phyloP scores from a whole-genome alignment of 179 eudicot species.

The Heliamphora pulchella region DNA sequence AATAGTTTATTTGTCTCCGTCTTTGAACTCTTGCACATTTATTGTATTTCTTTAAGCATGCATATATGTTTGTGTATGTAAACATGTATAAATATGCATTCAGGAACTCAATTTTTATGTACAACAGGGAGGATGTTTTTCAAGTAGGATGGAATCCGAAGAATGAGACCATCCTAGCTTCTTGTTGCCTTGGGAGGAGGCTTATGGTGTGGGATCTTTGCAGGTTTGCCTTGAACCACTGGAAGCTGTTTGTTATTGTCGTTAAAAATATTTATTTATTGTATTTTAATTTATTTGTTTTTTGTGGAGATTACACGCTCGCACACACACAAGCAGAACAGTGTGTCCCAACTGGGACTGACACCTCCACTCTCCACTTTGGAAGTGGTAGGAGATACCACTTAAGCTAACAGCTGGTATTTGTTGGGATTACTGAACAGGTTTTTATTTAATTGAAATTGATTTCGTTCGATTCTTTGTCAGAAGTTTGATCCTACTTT shows the following conservation, averaged over 20 bases:
- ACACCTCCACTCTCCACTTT: neutral
- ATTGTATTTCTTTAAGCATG: no score
- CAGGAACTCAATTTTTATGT: neutral
- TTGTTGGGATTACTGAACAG: neutral
- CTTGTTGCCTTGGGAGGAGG: slow-evolving; percentile 95
- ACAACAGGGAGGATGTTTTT: slow-evolving; percentile 76
- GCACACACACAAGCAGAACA: no score
- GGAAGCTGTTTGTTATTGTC: neutral
- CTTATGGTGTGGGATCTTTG: slow-evolving; percentile 98
- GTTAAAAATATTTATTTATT: neutral
- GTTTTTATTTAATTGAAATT: neutral
- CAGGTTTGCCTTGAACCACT: slow-evolving; percentile 46
- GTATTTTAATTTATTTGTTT: no score
- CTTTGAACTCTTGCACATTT: no score
- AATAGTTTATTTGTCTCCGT: neutral
- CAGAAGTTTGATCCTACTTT: no score
- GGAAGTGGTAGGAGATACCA: neutral
- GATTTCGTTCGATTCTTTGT: neutral
- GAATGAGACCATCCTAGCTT: slow-evolving; percentile 88
- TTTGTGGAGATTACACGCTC: no score
- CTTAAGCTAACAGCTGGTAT: no score
- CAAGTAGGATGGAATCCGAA: slow-evolving; percentile 98
- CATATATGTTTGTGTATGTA: neutral
- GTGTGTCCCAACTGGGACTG: neutral
- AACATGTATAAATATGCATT: no score